Evolutionary conservation across 495 filamentous ascomycete species (phyloP), one percentile per base, ranked within the genome.

Genomic region (Halenospora varia): DNA sequence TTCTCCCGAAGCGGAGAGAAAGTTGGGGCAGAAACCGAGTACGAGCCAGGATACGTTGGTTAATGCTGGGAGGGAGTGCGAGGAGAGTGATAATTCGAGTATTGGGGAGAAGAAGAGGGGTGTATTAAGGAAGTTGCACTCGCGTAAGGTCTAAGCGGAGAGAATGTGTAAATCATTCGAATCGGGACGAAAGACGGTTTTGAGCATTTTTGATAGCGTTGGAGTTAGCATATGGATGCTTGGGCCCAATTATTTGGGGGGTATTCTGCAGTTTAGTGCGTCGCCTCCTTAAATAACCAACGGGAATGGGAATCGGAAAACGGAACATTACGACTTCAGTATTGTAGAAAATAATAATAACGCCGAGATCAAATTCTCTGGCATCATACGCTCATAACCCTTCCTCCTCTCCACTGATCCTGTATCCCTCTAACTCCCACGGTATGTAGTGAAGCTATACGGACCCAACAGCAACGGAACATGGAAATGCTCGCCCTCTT

Each of bases 401-500:
- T 2, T 9, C 41, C 22, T n/a, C 15, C 51, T 2, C 15, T 41
- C 22, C 22, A 29, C 17, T 13, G 3, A 41, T n/a, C 18, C 44
- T 25, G 20, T 25, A 25, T 6, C 20, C 19, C 17, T 55, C 61
- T 68, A 86, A 56, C 79, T 83, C 26, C 94, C 94, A 64, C 94
- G 77, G 72, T 98, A 98, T 4, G 94, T 97, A 49, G 89, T 89
- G 74, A 96, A 98, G 66, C 86, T 90, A 76, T 86, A 97, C 44
- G 92, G 92, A 53, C 89, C 84, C 73, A 98, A 68, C 69, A 98
- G 63, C 68, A 98, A 74, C 23, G 94, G 94, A 2, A 98, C 88
- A 81, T 98, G 94, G 65, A 92, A 97, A 73, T 95, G 88, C 74
- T 88, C 80, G 11, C 76, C 84, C 48, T 79, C 77, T 59, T 82